These are phyloP conservation scores for Teratosphaeria gauchensis DNA, from an alignment of 2,329 filamentous ascomycete species.

Conservation along the genomic window DNA sequence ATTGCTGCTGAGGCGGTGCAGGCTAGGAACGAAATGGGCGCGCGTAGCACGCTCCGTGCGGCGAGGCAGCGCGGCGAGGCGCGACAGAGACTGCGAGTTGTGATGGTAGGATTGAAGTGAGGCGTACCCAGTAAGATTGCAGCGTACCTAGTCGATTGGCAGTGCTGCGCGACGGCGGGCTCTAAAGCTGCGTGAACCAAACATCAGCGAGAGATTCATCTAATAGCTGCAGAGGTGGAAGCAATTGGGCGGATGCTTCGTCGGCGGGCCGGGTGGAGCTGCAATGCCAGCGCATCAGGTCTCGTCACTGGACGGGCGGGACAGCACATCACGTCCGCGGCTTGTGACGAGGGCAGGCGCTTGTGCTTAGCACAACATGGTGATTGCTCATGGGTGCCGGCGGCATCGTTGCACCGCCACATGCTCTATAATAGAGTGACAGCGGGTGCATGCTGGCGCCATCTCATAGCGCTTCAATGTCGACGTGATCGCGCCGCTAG, in stretches of 20 bases:
- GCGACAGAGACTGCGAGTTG: background rate
- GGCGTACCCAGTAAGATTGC: conserved; percentile 1
- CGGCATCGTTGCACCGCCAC: conserved; percentile 1
- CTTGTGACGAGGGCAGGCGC: conserved; percentile 12
- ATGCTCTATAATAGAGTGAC: background rate
- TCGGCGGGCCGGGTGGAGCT: conserved; percentile 11
- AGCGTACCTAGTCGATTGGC: background rate
- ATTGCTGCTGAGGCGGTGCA: background rate
- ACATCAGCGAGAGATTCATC: conserved; percentile 17
- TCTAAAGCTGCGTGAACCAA: conserved; percentile 13
- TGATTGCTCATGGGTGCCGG: background rate
- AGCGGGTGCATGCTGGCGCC: background rate
- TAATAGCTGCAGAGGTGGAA: conserved; percentile 9
- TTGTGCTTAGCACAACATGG: background rate
- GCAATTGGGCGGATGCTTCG: conserved; percentile 17
- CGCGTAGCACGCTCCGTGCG: conserved; percentile 4
- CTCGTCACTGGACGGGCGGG: conserved; percentile 10
- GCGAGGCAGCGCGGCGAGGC: background rate
- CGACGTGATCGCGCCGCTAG: background rate
- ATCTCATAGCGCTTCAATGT: background rate
- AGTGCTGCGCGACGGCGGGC: conserved; percentile 9
- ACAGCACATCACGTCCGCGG: conserved; percentile 15
- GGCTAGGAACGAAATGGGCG: background rate
- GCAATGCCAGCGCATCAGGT: conserved; percentile 19
- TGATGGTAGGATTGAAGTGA: background rate